Percentiles rank a stretch among this genome's conserved stretches.
Conservation (phyloP, 352 stramenopile genomes). For the Pythium oligandrum region DNA sequence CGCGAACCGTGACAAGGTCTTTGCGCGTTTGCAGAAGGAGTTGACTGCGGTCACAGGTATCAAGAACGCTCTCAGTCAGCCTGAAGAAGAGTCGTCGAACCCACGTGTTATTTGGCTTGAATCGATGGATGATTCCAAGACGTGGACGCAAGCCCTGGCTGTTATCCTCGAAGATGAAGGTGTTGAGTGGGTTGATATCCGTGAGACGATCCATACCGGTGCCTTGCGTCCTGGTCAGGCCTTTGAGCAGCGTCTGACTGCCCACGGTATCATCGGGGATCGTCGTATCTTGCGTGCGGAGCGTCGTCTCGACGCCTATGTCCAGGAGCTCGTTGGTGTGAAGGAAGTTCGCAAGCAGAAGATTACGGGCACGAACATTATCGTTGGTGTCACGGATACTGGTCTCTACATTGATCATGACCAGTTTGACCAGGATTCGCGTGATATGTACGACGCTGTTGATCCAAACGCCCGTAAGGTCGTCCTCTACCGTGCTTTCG, state of each 20-base stretch:
- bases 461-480: slow-evolving; percentile 68
- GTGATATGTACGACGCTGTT: slow-evolving; percentile 47
- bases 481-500: slow-evolving; percentile 78
- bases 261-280: slow-evolving; percentile 2
- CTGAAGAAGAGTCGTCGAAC: slow-evolving; percentile 8
- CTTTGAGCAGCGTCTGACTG: slow-evolving; percentile 38
- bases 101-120: slow-evolving; percentile 31
- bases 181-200: slow-evolving; percentile 70
- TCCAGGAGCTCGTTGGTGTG: slow-evolving; percentile 51
- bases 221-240: slow-evolving; percentile 22
- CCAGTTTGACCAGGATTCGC: slow-evolving; percentile 62
- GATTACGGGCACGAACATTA: slow-evolving; percentile 54
- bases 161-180: slow-evolving; percentile 50
- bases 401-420: slow-evolving; percentile 77
- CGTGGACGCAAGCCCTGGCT: slow-evolving; percentile 44
- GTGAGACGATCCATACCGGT: slow-evolving; percentile 38
- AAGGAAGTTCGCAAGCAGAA: slow-evolving; percentile 50
- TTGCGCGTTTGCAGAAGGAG: slow-evolving; percentile 22
- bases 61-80: slow-evolving; percentile 35
- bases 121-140: slow-evolving; percentile 51
- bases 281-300: slow-evolving; percentile 3
- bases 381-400: slow-evolving; percentile 74
- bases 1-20: slow-evolving; percentile 17
- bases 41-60: slow-evolving; percentile 39
- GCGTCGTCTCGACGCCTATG: slow-evolving; percentile 47